phyloP scores from a whole-genome alignment of 2,329 filamentous ascomycete species.

The Venturia aucupariae region DNA sequence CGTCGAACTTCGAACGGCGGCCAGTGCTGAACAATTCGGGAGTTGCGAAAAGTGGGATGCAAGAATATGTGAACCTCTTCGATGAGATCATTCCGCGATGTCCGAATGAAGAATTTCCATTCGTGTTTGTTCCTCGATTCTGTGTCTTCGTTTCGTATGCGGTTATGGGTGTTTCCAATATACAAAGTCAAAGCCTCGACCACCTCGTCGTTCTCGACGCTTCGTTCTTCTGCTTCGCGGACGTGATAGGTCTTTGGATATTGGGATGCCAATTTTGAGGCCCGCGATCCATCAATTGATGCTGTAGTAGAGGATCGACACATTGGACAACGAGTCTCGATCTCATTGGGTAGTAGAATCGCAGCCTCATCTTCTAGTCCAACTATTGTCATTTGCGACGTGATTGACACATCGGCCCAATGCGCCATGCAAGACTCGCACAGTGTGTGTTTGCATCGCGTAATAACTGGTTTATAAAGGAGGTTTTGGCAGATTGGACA shows the following conservation, averaged over 20 bases:
- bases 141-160: conserved; percentile 20
- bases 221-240: conserved; percentile 27
- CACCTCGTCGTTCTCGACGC: conserved; percentile 20
- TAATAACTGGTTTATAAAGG: conserved; percentile 34
- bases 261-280: conserved; percentile 22
- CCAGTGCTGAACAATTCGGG: conserved; percentile 24
- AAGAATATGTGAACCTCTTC: conserved; percentile 34
- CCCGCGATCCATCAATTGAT: conserved; percentile 21
- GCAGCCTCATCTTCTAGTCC: conserved; percentile 27
- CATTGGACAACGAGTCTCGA: conserved; percentile 38
- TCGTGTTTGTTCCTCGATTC: conserved; percentile 30
- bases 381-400: conserved; percentile 30
- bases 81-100: conserved; percentile 35
- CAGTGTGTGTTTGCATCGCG: conserved; percentile 34
- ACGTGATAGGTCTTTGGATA: conserved; percentile 31
- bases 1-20: conserved; percentile 34
- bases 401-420: conserved; percentile 35
- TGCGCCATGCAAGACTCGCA: conserved; percentile 38
- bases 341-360: conserved; percentile 21
- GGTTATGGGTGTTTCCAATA: conserved; percentile 35
- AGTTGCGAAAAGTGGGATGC: conserved; percentile 36
- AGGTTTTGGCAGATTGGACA: conserved; percentile 39
- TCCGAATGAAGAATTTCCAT: conserved; percentile 39
- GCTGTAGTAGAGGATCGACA: conserved; percentile 34
- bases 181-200: conserved; percentile 35